A percentile compares a stretch with the other conserved stretches of the same genome.
These are phyloP conservation scores for Umbelopsis ramanniana DNA, from an alignment of 192 early-diverging fungal species.

Conservation along the genomic window DNA sequence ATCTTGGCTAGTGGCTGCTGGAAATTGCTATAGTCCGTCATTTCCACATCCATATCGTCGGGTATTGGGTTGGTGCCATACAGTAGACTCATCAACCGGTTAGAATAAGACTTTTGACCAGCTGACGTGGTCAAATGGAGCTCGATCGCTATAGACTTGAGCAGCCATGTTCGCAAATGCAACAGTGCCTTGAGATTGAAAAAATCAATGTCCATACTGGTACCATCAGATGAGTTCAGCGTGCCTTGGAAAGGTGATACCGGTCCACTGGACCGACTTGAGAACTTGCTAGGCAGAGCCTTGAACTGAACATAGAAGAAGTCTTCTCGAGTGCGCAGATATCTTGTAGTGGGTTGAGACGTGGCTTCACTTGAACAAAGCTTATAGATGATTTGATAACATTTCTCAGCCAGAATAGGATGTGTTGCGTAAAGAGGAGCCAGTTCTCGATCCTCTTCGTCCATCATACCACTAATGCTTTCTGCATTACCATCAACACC, in stretches of 20 bases:
- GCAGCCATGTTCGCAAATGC: conserved; percentile 88
- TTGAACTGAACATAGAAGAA: conserved; percentile 74
- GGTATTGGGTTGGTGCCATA: conserved; percentile 25
- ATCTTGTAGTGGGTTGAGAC: conserved; percentile 71
- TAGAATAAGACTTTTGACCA: conserved; percentile 42
- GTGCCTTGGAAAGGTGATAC: conserved; percentile 26
- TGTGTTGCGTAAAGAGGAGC: conserved; percentile 65
- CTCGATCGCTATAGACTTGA: conserved; percentile 87
- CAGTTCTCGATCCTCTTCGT: neutral
- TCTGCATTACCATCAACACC: conserved; percentile 33
- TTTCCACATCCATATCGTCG: conserved; percentile 15
- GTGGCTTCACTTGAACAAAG: conserved; percentile 78
- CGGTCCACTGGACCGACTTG: neutral
- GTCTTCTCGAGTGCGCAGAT: conserved; percentile 78
- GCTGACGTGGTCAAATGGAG: conserved; percentile 60
- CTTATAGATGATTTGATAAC: conserved; percentile 84
- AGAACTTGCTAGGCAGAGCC: conserved; percentile 46
- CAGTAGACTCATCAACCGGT: conserved; percentile 43
- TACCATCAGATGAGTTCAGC: conserved; percentile 17
- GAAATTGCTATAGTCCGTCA: conserved; percentile 25
- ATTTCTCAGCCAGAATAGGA: conserved; percentile 84
- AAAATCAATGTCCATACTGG: conserved; percentile 5
- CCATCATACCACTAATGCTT: neutral
- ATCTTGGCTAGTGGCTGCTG: conserved; percentile 77
- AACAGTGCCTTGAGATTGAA: conserved; percentile 59